Percentiles rank a stretch among this genome's conserved stretches.
Evolutionary conservation across 768 basidiomycete species (phyloP).

Genomic region (Leccinum imitatum): DNA sequence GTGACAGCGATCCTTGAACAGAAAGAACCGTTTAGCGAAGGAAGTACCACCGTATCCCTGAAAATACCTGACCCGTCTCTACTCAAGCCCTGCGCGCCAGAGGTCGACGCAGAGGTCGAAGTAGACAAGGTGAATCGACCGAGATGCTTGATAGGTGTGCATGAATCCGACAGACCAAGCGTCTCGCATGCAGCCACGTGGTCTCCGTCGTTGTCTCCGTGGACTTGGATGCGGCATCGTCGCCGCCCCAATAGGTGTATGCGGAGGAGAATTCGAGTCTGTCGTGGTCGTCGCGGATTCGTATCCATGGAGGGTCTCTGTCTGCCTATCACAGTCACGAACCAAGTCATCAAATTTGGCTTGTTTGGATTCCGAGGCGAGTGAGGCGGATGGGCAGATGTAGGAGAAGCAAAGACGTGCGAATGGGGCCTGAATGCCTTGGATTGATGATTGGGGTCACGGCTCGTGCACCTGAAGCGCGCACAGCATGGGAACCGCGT

Average conservation of each 20-base stretch:
- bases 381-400: background rate
- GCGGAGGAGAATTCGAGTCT: slow-evolving; percentile 28
- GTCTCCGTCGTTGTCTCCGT: slow-evolving; percentile 14
- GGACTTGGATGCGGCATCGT: slow-evolving; percentile 4
- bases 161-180: slow-evolving; percentile 12
- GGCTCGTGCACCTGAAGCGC: slow-evolving; percentile 3
- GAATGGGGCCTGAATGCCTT: slow-evolving; percentile 9
- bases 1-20: slow-evolving; percentile 11
- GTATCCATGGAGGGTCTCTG: slow-evolving; percentile 25
- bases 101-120: background rate
- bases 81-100: background rate
- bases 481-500: background rate
- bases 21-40: slow-evolving; percentile 28
- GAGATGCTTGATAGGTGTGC: slow-evolving; percentile 15
- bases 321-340: background rate
- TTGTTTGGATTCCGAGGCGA: background rate
- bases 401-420: slow-evolving; percentile 6
- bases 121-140: slow-evolving; percentile 11
- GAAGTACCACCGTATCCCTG: slow-evolving; percentile 21
- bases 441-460: slow-evolving; percentile 5
- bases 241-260: slow-evolving; percentile 23
- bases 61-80: slow-evolving; percentile 8
- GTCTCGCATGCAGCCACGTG: background rate
- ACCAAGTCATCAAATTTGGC: no score
- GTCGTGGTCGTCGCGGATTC: slow-evolving; percentile 30